Conservation (phyloP, 306 rosid species). For the Quercus aquifolioides region DNA sequence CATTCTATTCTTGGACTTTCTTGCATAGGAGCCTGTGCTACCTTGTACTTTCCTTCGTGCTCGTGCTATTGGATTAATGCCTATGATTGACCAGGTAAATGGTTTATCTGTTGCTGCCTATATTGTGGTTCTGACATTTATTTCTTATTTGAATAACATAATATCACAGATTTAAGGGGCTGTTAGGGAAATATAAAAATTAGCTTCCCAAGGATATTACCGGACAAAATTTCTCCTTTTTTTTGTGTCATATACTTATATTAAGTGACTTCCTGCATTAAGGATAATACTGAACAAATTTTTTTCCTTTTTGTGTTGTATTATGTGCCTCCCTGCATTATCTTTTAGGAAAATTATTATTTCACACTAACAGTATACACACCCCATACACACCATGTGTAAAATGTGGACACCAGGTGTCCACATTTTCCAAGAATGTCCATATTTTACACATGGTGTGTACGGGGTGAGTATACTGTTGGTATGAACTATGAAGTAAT, state of each 20-base stretch:
- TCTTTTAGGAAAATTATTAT: no score
- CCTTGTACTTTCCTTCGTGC: constrained; percentile 98
- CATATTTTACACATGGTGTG: no score
- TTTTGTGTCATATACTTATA: background rate
- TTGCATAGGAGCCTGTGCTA: constrained; percentile 72
- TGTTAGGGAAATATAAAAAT: background rate
- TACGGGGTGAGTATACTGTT: no score
- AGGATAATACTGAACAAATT: no score
- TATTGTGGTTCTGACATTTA: background rate
- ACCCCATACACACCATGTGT: no score
- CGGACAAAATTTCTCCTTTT: background rate
- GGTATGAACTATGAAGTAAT: no score
- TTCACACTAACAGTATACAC: no score
- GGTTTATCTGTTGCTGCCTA: background rate
- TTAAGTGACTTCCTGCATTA: background rate
- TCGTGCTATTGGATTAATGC: constrained; percentile 98
- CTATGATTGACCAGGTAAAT: constrained; percentile 95
- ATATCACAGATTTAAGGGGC: background rate
- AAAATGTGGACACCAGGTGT: no score
- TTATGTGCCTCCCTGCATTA: no score
- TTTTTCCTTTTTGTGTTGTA: no score
- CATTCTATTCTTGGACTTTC: background rate
- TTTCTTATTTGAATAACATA: background rate
- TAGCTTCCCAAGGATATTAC: background rate
- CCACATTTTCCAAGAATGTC: no score